phyloP scores from a whole-genome alignment of 352 stramenopile genomes.

The Halophytophthora polymorphica region DNA sequence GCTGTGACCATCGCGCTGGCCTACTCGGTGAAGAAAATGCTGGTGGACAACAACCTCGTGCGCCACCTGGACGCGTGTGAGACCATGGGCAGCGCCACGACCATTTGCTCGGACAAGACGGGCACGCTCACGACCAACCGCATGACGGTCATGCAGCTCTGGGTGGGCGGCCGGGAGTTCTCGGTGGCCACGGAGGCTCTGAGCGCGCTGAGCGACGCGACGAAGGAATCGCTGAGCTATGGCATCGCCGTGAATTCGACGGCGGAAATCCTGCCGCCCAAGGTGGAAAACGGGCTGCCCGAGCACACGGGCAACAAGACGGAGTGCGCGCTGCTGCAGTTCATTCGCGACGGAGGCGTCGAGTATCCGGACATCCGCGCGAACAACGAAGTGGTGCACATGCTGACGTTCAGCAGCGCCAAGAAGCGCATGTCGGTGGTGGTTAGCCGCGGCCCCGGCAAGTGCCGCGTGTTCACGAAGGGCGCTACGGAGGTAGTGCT shows the following conservation, averaged over 20 bases:
- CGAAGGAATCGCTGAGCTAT: conserved; percentile 36
- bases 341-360: conserved; percentile 44
- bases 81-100: conserved; percentile 92
- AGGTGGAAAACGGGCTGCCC: conserved; percentile 40
- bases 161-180: conserved; percentile 56
- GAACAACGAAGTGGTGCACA: conserved; percentile 44
- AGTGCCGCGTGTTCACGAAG: conserved; percentile 59
- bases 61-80: conserved; percentile 80
- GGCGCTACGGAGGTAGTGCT: conserved; percentile 59
- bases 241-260: conserved; percentile 60
- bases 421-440: conserved; percentile 77
- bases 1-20: conserved; percentile 95
- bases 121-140: conserved; percentile 97
- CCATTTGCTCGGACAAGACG: conserved; percentile 93
- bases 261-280: conserved; percentile 50
- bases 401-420: conserved; percentile 62
- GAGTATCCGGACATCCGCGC: conserved; percentile 39
- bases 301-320: conserved; percentile 75
- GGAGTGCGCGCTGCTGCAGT: conserved; percentile 58
- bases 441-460: conserved; percentile 37
- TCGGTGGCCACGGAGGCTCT: conserved; percentile 25
- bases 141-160: conserved; percentile 93
- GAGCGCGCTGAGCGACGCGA: conserved; percentile 24
- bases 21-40: conserved; percentile 90
- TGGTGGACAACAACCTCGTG: conserved; percentile 88